A percentile compares a stretch with the other conserved stretches of the same genome.
Evolutionary conservation across 306 rosid genomes (phyloP).

Genomic region (Sesbania bispinosa): DNA sequence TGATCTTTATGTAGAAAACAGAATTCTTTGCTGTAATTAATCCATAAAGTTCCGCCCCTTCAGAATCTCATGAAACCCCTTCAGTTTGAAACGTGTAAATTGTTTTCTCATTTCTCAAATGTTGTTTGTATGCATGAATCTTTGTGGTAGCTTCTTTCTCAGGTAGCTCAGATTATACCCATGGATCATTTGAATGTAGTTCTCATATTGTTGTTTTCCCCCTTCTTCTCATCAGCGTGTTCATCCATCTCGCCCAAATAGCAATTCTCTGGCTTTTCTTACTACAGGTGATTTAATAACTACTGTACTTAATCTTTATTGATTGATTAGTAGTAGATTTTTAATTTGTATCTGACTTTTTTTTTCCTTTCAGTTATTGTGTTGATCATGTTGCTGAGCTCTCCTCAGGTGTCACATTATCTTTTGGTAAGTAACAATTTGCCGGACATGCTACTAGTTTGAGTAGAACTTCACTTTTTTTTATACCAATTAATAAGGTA

Average conservation of each 20-base stretch:
- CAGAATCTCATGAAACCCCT: too few species aligned
- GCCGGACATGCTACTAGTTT: neutral
- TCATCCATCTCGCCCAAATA: conserved; percentile 35
- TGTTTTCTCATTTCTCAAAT: conserved; percentile 33
- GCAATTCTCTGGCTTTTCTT: conserved; percentile 75
- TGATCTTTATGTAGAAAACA: neutral
- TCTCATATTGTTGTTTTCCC: conserved; percentile 1
- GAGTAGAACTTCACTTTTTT: conserved; percentile 5
- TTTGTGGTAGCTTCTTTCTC: too few species aligned
- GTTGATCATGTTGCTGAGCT: conserved; percentile 28
- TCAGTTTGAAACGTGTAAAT: too few species aligned
- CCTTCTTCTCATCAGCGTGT: conserved; percentile 24
- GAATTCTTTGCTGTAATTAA: neutral
- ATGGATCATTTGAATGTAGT: too few species aligned
- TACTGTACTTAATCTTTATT: conserved; percentile 5
- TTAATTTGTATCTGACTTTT: conserved; percentile 10
- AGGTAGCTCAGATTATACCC: too few species aligned
- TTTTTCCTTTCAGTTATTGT: conserved; percentile 59
- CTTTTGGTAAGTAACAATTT: conserved; percentile 47
- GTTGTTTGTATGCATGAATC: neutral
- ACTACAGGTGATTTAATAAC: conserved; percentile 58
- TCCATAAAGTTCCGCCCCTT: conserved; percentile 14
- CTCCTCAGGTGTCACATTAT: neutral
- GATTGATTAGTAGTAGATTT: neutral
- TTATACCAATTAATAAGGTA: neutral